These are phyloP conservation scores for Pestalotiopsis sp. DNA, from an alignment of 2,329 filamentous ascomycete species.

Conservation along the genomic window DNA sequence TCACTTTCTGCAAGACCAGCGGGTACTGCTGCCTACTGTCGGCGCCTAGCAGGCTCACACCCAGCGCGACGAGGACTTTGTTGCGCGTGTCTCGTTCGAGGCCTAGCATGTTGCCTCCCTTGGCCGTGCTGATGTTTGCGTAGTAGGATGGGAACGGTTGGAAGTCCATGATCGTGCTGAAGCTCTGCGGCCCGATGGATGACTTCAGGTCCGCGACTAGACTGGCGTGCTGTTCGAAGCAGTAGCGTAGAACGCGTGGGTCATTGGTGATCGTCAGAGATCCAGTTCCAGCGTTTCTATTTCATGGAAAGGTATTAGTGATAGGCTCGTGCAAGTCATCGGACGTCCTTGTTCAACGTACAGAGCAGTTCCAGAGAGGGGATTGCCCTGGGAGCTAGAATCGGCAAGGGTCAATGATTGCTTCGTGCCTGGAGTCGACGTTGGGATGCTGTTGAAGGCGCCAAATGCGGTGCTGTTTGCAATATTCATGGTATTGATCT, in stretches of 20 bases:
- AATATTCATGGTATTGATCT: neutral
- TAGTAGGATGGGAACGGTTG: neutral
- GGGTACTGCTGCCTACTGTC: neutral
- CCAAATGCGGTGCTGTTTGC: neutral
- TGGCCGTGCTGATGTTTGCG: conserved; percentile 8
- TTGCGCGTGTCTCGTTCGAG: conserved; percentile 17
- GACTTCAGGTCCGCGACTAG: neutral
- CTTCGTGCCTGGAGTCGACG: neutral
- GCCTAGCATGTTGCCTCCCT: conserved; percentile 30
- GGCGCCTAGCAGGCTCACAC: neutral
- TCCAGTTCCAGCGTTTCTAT: neutral
- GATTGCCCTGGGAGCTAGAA: neutral
- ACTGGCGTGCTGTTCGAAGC: neutral
- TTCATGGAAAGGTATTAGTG: neutral
- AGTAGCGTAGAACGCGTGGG: neutral
- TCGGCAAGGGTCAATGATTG: neutral
- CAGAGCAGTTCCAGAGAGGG: neutral
- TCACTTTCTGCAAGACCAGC: neutral
- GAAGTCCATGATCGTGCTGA: neutral
- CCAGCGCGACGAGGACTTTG: conserved; percentile 20
- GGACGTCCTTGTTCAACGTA: neutral
- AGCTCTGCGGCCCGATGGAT: neutral
- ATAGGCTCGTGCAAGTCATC: neutral
- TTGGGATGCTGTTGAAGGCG: neutral
- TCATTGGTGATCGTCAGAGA: neutral